Evolutionary conservation across 148 eudicot species (phyloP).

Genomic region (Pouteria glomerata): DNA sequence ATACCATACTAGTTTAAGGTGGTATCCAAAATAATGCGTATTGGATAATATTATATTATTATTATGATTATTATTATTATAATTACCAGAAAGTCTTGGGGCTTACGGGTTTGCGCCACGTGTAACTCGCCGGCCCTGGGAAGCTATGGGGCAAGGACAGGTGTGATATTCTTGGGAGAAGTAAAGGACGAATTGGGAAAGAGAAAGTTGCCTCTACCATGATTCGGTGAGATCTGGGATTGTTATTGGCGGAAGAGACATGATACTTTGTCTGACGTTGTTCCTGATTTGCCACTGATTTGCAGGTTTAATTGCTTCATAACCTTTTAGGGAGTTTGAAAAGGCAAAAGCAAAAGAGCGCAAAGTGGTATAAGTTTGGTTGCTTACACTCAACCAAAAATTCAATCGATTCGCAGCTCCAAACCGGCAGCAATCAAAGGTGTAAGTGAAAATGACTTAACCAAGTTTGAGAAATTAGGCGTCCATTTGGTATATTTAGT

Average conservation of each 20-base stretch:
- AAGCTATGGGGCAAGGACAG: neutral
- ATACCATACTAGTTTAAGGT: neutral
- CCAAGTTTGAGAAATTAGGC: too few species aligned
- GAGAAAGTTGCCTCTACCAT: neutral
- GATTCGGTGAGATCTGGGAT: too few species aligned
- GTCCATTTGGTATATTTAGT: too few species aligned
- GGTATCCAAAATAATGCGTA: neutral
- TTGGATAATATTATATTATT: too few species aligned
- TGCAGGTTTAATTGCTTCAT: neutral
- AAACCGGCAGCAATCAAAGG: too few species aligned
- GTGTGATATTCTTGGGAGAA: neutral
- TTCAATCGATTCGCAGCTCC: too few species aligned
- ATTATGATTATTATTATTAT: neutral
- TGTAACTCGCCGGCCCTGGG: neutral
- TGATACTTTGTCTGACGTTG: neutral
- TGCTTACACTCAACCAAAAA: neutral
- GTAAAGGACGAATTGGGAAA: neutral
- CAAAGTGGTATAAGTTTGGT: neutral
- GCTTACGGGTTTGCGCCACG: neutral
- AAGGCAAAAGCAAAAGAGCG: neutral
- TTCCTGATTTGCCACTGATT: neutral
- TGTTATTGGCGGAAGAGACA: too few species aligned
- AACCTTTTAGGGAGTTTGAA: too few species aligned
- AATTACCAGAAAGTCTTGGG: neutral
- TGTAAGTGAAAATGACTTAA: too few species aligned